These are phyloP conservation scores for Citrullus colocynthis DNA, from an alignment of 306 rosid species.

Conservation along the genomic window DNA sequence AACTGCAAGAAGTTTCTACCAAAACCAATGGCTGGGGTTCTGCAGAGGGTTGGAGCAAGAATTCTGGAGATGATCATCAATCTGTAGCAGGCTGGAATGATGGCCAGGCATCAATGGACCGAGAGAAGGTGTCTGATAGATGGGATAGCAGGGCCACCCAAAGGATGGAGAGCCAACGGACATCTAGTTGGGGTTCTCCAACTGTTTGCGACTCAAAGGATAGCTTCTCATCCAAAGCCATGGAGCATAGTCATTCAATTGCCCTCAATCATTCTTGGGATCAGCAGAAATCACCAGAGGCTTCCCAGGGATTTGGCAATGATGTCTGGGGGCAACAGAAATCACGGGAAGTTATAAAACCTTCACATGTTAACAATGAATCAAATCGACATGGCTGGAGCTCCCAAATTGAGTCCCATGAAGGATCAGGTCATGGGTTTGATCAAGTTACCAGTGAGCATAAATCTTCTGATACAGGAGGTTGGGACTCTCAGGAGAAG, in stretches of 20 bases:
- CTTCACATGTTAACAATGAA: neutral
- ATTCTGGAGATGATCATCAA: constrained; percentile 8
- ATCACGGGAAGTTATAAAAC: neutral
- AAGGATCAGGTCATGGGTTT: neutral
- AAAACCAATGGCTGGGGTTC: constrained; percentile 7
- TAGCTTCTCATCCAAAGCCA: constrained; percentile 7
- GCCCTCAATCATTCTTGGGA: constrained; percentile 28
- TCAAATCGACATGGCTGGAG: constrained; percentile 3
- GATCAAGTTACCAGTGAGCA: neutral
- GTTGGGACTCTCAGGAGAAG: constrained; percentile 13
- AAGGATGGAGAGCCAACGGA: neutral
- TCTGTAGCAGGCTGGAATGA: constrained; percentile 5
- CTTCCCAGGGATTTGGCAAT: constrained; percentile 17
- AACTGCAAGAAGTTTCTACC: constrained; percentile 8
- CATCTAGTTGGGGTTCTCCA: constrained; percentile 18
- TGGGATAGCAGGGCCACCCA: constrained; percentile 18
- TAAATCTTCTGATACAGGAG: neutral
- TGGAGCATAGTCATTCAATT: constrained; percentile 11
- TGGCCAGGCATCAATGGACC: constrained; percentile 1
- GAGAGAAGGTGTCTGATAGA: neutral
- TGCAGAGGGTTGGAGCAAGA: constrained; percentile 8
- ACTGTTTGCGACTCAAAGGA: constrained; percentile 8
- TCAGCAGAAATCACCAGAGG: constrained; percentile 21
- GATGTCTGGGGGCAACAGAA: neutral
- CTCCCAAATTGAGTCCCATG: neutral